Evolutionary conservation across 2,329 filamentous ascomycete species (phyloP).

Genomic region (Clonostachys chloroleuca): DNA sequence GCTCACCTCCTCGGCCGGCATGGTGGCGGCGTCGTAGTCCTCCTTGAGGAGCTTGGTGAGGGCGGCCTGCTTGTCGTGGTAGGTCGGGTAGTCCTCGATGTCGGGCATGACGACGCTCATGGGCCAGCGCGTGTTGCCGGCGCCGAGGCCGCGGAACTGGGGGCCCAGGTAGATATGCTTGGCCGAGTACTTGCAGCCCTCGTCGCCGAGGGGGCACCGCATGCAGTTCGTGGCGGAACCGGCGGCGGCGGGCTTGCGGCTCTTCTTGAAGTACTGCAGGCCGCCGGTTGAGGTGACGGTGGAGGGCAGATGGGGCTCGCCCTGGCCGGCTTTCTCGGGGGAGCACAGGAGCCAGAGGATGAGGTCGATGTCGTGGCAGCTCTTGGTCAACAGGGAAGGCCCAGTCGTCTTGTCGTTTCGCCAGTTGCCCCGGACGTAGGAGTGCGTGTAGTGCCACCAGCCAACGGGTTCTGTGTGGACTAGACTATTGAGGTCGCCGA

Average conservation of each 20-base stretch:
- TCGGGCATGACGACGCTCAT: conserved; percentile 87
- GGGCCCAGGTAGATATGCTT: conserved; percentile 75
- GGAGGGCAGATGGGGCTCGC: conserved; percentile 65
- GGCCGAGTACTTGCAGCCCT: conserved; percentile 79
- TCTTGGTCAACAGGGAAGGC: conserved; percentile 86
- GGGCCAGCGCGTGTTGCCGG: conserved; percentile 73
- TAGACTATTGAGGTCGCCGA: conserved; percentile 81
- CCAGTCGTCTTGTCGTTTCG: conserved; percentile 72
- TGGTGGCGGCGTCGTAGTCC: conserved; percentile 45
- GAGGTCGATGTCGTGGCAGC: conserved; percentile 93
- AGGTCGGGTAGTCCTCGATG: conserved; percentile 69
- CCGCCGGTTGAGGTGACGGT: conserved; percentile 72
- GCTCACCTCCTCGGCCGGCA: conserved; percentile 37
- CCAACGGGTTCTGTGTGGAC: conserved; percentile 94
- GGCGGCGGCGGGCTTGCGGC: conserved; percentile 71
- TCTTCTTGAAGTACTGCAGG: conserved; percentile 72
- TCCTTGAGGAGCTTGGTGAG: conserved; percentile 39
- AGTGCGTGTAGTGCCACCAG: conserved; percentile 93
- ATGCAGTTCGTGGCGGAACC: conserved; percentile 83
- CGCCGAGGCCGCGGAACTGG: conserved; percentile 49
- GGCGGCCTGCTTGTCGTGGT: conserved; percentile 30
- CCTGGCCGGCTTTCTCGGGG: conserved; percentile 41
- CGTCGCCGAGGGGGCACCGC: conserved; percentile 62
- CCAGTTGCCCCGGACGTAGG: conserved; percentile 93
- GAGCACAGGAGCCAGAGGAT: conserved; percentile 87